phyloP scores from a whole-genome alignment of 1,139 yeast genomes.

The Hanseniaspora sp. region DNA sequence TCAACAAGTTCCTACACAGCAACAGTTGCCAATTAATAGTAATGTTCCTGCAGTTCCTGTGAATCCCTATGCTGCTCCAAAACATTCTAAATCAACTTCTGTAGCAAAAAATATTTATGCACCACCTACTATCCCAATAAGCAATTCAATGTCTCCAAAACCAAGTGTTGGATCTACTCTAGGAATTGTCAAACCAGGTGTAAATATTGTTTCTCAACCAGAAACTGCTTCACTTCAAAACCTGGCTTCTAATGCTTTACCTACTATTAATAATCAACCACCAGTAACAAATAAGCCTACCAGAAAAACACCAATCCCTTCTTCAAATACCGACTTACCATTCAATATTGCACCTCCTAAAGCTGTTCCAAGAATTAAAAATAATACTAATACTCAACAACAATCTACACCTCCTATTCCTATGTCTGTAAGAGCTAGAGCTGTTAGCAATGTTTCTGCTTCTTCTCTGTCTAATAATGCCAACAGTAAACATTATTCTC shows the following conservation, averaged over 20 bases:
- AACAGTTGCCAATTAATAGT: too few relatives aligned
- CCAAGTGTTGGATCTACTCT: constrained; percentile 20
- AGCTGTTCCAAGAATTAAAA: constrained; percentile 10
- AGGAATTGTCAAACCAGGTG: constrained; percentile 16
- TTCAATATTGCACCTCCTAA: constrained; percentile 11
- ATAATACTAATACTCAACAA: not conserved
- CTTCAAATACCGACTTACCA: constrained; percentile 11
- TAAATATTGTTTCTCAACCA: constrained; percentile 21
- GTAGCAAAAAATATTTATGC: not conserved
- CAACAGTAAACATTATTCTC: constrained; percentile 19
- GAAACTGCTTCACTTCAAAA: too few relatives aligned
- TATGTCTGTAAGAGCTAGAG: constrained; percentile 20
- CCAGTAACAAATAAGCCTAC: constrained; percentile 29
- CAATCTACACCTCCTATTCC: constrained; percentile 7
- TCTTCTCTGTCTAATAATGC: constrained; percentile 16
- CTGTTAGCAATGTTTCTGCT: constrained; percentile 23
- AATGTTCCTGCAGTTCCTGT: not conserved
- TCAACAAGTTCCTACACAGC: not conserved
- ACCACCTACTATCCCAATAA: constrained; percentile 6
- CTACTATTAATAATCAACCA: constrained; percentile 44
- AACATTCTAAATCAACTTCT: not conserved
- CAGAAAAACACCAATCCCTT: constrained; percentile 11
- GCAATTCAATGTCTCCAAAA: constrained; percentile 3
- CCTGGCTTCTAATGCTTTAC: too few relatives aligned
- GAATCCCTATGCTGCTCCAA: not conserved